phyloP scores from a whole-genome alignment of 23 red algal species.

The Gracilaria vermiculophylla region DNA sequence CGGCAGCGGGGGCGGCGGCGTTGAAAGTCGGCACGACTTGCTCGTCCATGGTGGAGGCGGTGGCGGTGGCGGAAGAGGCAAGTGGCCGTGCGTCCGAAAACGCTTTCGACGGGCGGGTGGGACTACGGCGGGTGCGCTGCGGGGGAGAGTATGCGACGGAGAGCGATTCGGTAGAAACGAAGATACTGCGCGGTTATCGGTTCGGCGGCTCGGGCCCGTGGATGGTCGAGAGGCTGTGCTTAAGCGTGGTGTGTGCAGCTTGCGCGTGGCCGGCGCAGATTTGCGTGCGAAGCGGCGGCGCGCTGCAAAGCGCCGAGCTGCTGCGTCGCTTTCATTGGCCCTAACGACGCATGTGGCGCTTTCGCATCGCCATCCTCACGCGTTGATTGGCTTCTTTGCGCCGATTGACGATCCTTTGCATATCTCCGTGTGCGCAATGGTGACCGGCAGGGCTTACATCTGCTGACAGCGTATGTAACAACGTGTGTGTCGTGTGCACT shows the following conservation, averaged over 20 bases:
- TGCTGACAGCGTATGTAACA: too few species aligned
- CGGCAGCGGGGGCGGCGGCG: not conserved
- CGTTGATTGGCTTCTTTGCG: not conserved
- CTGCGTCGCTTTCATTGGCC: not conserved
- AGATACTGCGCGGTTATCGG: not conserved
- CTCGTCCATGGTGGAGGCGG: constrained; percentile 21
- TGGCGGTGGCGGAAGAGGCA: too few species aligned
- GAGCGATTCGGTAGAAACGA: not conserved
- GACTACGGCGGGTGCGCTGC: too few species aligned
- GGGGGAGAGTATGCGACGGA: not conserved
- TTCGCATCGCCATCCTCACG: not conserved
- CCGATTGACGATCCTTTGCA: not conserved
- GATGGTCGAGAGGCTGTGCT: not conserved
- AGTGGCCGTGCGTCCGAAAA: too few species aligned
- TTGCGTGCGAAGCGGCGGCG: constrained; percentile 5
- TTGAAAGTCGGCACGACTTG: constrained; percentile 33
- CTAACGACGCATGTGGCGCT: not conserved
- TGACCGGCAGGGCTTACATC: too few species aligned
- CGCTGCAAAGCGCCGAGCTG: not conserved
- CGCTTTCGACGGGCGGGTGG: too few species aligned
- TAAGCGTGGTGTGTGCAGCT: not conserved
- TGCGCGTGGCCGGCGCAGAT: not conserved
- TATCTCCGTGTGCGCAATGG: not conserved
- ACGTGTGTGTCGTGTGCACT: too few species aligned
- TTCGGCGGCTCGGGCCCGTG: not conserved